phyloP scores from a whole-genome alignment of 1,284 basidiomycete species.

The Ustilago xerochloae region DNA sequence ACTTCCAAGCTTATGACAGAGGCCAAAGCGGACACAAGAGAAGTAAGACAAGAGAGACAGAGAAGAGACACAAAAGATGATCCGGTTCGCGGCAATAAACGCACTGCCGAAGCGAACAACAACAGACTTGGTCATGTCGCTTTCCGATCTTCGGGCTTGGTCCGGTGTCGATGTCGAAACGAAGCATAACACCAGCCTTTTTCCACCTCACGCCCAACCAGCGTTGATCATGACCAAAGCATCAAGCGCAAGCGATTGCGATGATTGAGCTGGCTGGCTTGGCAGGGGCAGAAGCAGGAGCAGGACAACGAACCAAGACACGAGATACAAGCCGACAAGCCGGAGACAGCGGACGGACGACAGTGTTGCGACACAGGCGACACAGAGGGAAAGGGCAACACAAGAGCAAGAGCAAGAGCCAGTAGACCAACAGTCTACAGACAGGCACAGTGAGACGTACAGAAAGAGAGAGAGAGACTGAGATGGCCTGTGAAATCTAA shows the following conservation, averaged over 20 bases:
- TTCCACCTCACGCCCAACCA: not conserved
- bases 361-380: no score
- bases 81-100: slow-evolving; percentile 4
- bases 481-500: not conserved
- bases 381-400: not conserved
- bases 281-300: not conserved
- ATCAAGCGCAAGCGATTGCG: not conserved
- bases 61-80: not conserved
- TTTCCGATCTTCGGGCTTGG: slow-evolving; percentile 8
- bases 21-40: not conserved
- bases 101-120: slow-evolving; percentile 10
- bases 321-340: not conserved
- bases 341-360: not conserved
- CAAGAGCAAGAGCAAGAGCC: not conserved
- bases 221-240: not conserved
- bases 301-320: no score
- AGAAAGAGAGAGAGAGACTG: no score
- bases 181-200: not conserved
- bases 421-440: no score
- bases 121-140: no score
- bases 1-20: not conserved
- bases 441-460: no score
- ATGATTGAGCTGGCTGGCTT: not conserved
- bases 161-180: not conserved
- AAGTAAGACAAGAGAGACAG: not conserved